Evolutionary conservation across 2,329 filamentous ascomycete species (phyloP), one percentile per base, ranked within the genome.

Genomic region (Alternaria arbusti): DNA sequence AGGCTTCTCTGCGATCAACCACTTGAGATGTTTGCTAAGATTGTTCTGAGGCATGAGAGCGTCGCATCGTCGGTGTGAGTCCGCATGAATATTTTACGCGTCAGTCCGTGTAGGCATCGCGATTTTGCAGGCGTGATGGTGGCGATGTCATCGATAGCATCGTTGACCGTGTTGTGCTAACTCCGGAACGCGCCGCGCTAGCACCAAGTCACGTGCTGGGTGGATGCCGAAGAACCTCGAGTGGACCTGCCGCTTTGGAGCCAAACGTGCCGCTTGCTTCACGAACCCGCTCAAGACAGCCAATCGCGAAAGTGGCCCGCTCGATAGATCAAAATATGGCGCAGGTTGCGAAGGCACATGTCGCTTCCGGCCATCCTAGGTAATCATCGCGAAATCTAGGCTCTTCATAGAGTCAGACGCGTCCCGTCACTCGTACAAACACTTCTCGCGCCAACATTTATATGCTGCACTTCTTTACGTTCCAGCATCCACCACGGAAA

Each of bases 31-130:
- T 72, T 80, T 79, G 63, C 72, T 76, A 65, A 85, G 75, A 67
- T 86, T 86, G 74, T 85, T 80, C 69, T 74, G 70, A 79, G 83
- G 84, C 83, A 85, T 85, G 57, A 74, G 74, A 69, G 69, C 64
- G 70, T 70, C 65, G 70, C 77, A 77, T 76, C 54, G 55, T 76
- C 54, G 26, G 56, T 13, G n/a, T 51, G 6, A 49, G 61, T 66
- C 66, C 46, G 60, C 74, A 74, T 72, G 56, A 63, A 65, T 66
- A 57, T 54, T 70, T 58, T 63, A 69, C 69, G 68, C 70, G 74
- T 74, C 59, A 20, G 49, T 65, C 63, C 55, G 63, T 66, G 69
- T 60, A 47, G n/a, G 57, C 54, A 5, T 49, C 50, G 25, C 46
- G 47, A 49, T 61, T 52, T 62, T 51, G 63, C 52, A 43, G 61